phyloP scores from a whole-genome alignment of 192 early-diverging fungal genomes.

The Gryganskiella cystojenkinii region DNA sequence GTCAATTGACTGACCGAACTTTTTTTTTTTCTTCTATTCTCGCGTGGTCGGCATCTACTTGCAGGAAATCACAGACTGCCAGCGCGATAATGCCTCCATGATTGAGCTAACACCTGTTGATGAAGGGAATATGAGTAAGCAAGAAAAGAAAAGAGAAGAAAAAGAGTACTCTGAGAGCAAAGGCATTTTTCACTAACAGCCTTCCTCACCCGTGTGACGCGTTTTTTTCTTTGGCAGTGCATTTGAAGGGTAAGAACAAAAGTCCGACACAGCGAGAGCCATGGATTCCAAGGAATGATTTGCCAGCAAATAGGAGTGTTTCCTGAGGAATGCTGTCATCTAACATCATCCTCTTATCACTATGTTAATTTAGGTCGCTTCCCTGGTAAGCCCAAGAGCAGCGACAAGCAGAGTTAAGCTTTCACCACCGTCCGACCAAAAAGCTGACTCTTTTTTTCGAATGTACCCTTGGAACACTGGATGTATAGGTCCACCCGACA shows the following conservation, averaged over 20 bases:
- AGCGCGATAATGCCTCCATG: slow-evolving; percentile 35
- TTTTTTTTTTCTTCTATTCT: neutral
- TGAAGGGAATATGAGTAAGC: slow-evolving; percentile 52
- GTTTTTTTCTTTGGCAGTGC: slow-evolving; percentile 14
- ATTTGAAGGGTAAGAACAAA: slow-evolving; percentile 38
- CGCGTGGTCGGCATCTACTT: neutral
- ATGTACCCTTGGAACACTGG: neutral
- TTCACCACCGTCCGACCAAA: neutral
- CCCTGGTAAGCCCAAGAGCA: slow-evolving; percentile 18
- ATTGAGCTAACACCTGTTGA: slow-evolving; percentile 37
- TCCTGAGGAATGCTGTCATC: neutral
- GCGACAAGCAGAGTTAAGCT: neutral
- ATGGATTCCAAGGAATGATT: neutral
- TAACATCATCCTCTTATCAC: neutral
- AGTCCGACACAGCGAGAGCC: neutral
- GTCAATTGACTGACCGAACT: neutral
- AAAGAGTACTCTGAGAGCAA: neutral
- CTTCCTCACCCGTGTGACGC: neutral
- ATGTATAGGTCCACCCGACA: slow-evolving; percentile 38
- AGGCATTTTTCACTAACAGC: neutral
- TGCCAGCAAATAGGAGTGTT: neutral
- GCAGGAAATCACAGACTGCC: slow-evolving; percentile 49
- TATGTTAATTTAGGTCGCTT: slow-evolving; percentile 18
- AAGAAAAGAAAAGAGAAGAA: too few relatives aligned
- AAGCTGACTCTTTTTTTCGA: too few relatives aligned